Evolutionary conservation across 495 filamentous ascomycete species (phyloP).

Genomic region (Clavariopsis aquatica): DNA sequence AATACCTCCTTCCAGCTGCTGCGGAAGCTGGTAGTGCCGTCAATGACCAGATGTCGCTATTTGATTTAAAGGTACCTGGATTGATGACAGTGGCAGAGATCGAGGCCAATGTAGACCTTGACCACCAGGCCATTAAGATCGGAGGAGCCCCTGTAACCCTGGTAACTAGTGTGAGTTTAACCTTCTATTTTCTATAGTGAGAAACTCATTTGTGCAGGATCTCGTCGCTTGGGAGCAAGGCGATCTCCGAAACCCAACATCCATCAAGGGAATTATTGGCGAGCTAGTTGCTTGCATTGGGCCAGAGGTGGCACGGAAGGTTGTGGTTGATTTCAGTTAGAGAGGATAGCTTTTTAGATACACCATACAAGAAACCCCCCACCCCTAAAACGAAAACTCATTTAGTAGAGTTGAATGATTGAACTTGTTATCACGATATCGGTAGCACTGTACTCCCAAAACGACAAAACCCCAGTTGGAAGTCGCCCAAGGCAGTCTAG

Average conservation of each 20-base stretch:
- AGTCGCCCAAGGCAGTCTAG: too few species aligned
- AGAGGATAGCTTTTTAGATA: too few species aligned
- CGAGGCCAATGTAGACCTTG: constrained; percentile 59
- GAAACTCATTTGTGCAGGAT: constrained; percentile 43
- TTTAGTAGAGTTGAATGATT: too few species aligned
- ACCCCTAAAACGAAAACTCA: too few species aligned
- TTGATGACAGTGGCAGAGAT: constrained; percentile 67
- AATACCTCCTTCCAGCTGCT: constrained; percentile 16
- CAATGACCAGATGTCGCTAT: constrained; percentile 56
- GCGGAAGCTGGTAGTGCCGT: constrained; percentile 35
- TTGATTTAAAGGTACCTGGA: constrained; percentile 74
- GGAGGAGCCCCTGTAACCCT: neutral
- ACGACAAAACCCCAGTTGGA: too few species aligned
- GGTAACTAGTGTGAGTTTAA: constrained; percentile 11
- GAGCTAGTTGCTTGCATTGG: constrained; percentile 80
- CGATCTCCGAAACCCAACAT: constrained; percentile 52
- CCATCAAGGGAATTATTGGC: constrained; percentile 66
- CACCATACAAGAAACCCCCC: neutral
- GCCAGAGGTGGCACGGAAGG: constrained; percentile 60
- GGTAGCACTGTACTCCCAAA: too few species aligned
- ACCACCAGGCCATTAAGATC: constrained; percentile 40
- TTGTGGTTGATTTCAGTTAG: constrained; percentile 45
- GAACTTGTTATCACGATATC: too few species aligned
- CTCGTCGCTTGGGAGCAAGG: constrained; percentile 68
- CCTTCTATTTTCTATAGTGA: neutral